Evolutionary conservation across 768 basidiomycete genomes (phyloP).

Genomic region (Leccinum variicolor): DNA sequence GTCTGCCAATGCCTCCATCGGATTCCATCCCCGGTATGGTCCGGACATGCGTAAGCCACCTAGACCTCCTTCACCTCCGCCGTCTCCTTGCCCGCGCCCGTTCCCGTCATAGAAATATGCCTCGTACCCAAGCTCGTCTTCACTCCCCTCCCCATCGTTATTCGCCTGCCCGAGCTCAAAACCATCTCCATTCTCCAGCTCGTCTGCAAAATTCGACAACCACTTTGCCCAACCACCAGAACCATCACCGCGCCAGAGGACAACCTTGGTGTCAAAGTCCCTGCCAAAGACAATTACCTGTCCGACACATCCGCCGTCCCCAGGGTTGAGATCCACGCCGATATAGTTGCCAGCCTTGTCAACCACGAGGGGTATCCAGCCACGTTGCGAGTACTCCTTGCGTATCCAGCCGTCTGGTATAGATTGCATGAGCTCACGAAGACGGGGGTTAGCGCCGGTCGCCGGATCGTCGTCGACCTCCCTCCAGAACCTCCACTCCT

Average conservation of each 20-base stretch:
- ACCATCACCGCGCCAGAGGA: constrained; percentile 90
- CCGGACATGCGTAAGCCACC: constrained; percentile 75
- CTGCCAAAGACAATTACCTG: constrained; percentile 99
- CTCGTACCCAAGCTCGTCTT: constrained; percentile 84
- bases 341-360: constrained; percentile 97
- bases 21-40: constrained; percentile 89
- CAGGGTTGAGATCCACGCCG: constrained; percentile 92
- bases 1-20: constrained; percentile 93
- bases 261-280: constrained; percentile 97
- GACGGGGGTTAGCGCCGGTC: constrained; percentile 73
- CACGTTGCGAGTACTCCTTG: constrained; percentile 85
- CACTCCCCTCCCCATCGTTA: constrained; percentile 67
- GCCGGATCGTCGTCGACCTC: constrained; percentile 86
- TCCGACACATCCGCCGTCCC: constrained; percentile 66
- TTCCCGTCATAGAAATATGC: constrained; percentile 82
- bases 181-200: constrained; percentile 86
- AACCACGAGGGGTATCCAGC: constrained; percentile 94
- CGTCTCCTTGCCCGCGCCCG: constrained; percentile 74
- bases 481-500: constrained; percentile 97
- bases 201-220: constrained; percentile 88
- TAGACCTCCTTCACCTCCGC: constrained; percentile 68
- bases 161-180: constrained; percentile 66
- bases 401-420: constrained; percentile 90
- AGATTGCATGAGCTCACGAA: constrained; percentile 79
- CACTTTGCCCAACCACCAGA: constrained; percentile 92